Conservation (phyloP, 495 filamentous ascomycete species). For the Aspergillus carlsbadensis region DNA sequence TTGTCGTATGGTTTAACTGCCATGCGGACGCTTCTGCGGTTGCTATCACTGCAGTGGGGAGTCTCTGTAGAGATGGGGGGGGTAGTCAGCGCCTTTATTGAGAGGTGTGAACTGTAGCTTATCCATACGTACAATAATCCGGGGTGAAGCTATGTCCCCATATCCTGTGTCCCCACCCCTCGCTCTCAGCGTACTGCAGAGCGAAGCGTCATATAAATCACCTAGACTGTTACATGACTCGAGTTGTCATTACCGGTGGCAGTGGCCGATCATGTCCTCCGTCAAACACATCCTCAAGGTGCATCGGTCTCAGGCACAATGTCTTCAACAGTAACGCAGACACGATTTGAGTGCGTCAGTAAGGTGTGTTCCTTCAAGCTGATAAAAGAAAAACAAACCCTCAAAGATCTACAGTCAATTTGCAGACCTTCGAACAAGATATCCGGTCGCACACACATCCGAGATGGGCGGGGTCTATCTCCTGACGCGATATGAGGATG, state of each 20-base stretch:
- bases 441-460: neutral
- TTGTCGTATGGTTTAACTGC: constrained; percentile 5
- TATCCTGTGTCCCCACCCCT: no score
- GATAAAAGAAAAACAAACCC: neutral
- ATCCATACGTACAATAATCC: no score
- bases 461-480: neutral
- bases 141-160: no score
- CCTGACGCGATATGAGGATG: constrained; percentile 1
- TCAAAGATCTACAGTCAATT: neutral
- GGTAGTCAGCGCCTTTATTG: constrained; percentile 4
- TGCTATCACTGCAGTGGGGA: constrained; percentile 4
- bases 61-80: constrained; percentile 1
- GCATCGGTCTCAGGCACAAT: no score
- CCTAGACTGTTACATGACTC: no score
- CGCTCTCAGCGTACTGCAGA: no score
- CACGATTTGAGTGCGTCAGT: no score
- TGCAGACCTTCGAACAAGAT: neutral
- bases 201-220: no score
- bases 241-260: neutral
- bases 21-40: neutral
- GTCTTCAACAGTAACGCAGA: no score
- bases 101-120: constrained; percentile 4
- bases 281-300: no score
- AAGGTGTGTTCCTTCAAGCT: no score
- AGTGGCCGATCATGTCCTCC: no score